Base-by-base conservation (phyloP, 805 yeast species). In the Helenozyma baotianmanensis region DNA sequence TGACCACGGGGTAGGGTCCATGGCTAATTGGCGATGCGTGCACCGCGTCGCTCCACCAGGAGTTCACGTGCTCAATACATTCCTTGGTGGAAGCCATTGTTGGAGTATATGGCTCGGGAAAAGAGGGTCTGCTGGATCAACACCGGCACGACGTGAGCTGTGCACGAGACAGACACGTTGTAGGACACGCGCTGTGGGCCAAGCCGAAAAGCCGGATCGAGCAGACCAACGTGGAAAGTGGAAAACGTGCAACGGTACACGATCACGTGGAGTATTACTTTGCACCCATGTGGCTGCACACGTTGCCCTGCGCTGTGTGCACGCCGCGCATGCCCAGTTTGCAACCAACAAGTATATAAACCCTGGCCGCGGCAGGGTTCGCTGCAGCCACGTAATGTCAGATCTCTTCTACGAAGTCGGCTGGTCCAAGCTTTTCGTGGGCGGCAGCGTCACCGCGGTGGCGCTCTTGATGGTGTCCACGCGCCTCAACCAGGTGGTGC, bases 401-500 rank as follows among this genome's bases (percentile, higher is more conserved):
- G 39, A 31, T 4, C 23, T 32, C 18, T 25, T 36, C 14, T 21
- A 15, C 21, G 36, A 36, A 7, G 14, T 30, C 19, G 39, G 32
- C 10, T 6, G 39, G 17, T 34, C 52, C 28, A 47, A 50, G 30
- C 8, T 42, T 2, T 43, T 42, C 21, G 28, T 48, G 17, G 40
- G 45, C 13, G 47, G 53, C 16, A 38, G 42, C 9, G 39, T 48
- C 23, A 39, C 51, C 10, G 25, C 47, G 21, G 43, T 46, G 9
- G 40, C 43, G 16, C 35, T 47, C 19, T 26, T 46, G 21, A 36
- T 44, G 23, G 26, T 49, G 4, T 31, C 43, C 4, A 34, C 53
- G n/a, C 46, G 44, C 13, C 29, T 53, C 38, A 50, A 43, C 38
- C 41, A 47, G 18, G 42, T 45, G 15, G 33, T 54, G 28, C 50